Evolutionary conservation across 257 asterid genomes (phyloP), one percentile per base, ranked within the genome.

Genomic region (Nicotiana benthamiana): DNA sequence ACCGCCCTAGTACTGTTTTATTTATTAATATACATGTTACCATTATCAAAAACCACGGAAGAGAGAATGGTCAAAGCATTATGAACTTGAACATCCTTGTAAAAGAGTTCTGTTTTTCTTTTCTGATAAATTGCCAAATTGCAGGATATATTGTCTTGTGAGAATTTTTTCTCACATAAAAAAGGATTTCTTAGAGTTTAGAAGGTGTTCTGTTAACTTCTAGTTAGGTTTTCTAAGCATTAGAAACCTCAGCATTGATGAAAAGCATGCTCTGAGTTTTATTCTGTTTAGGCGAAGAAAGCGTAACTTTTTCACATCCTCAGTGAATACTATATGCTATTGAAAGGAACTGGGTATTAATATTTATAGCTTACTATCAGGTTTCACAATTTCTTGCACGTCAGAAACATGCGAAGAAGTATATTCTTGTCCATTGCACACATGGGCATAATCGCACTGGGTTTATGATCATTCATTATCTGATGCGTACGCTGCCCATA

Each of bases 391-490:
- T 94, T 86, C 88, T 92, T 86, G 82, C 87, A 36, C 90, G 98
- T 67, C 98, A 94, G 64, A 94, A 89, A 87, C 93, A 85, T 48
- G 76, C 89, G 5, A 94, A 91, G 85, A 96, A 94, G 80, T 82
- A 89, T 84, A 89, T 96, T 86, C 90, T 96, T 84, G 97, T 94
- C 54, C 99, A 96, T 82, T 96, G 99, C 89, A 96, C 99, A 0
- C 99, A 96, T 87, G 99, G 99, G 83, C 98, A 96, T 84, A 96
- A 96, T 81, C 97, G 98, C 76, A 96, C 99, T 53, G 99, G 99
- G 83, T 96, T 84, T 87, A 96, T 96, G 99, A 91, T 94, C 53
- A 84, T 91, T 85, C 98, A 96, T 84, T 96, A 86, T 89, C 97
- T 96, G 74, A 94, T 96, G 99, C 95, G 99, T 53, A 88, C 97